Percentiles rank a stretch among this genome's conserved stretches.
These are phyloP conservation scores for Rhytidhysteron rufulum DNA, from an alignment of 2,329 filamentous ascomycete species.

Conservation along the genomic window DNA sequence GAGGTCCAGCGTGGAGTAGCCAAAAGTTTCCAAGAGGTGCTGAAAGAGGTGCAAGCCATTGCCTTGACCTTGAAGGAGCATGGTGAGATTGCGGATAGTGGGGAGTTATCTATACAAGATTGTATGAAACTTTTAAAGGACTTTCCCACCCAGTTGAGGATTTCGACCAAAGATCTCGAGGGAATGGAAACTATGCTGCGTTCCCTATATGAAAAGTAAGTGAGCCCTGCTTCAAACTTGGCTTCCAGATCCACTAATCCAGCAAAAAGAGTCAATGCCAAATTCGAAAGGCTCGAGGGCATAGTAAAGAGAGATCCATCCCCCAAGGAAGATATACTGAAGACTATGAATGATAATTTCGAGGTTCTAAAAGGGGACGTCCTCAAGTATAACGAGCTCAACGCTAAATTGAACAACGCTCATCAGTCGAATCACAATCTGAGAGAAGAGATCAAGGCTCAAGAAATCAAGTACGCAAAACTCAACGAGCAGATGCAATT, in stretches of 20 bases:
- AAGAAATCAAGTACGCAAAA: slow-evolving; percentile 11
- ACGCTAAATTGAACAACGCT: slow-evolving; percentile 11
- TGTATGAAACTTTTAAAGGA: slow-evolving; percentile 15
- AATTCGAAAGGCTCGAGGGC: slow-evolving; percentile 9
- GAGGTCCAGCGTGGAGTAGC: slow-evolving; percentile 13
- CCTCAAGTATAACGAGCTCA: slow-evolving; percentile 16
- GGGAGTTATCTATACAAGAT: slow-evolving; percentile 10
- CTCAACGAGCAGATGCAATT: slow-evolving; percentile 8
- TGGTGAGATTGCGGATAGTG: slow-evolving; percentile 1
- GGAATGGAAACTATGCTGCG: slow-evolving; percentile 21
- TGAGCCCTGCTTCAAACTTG: too few species aligned
- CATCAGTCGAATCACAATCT: slow-evolving; percentile 14
- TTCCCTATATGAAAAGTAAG: slow-evolving; percentile 19
- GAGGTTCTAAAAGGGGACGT: slow-evolving; percentile 14
- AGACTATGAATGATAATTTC: slow-evolving; percentile 14
- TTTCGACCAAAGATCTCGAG: slow-evolving; percentile 17
- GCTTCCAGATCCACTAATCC: too few species aligned
- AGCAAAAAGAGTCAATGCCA: slow-evolving; percentile 16
- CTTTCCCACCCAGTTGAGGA: slow-evolving; percentile 12
- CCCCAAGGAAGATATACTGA: slow-evolving; percentile 8
- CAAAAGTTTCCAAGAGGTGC: slow-evolving; percentile 7
- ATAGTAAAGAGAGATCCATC: slow-evolving; percentile 3
- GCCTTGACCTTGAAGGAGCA: slow-evolving; percentile 8
- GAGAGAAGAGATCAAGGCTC: slow-evolving; percentile 11
- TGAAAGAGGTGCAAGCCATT: slow-evolving; percentile 13